Base-by-base conservation (phyloP, 169 alveolate species). In the Cystoisospora suis region DNA sequence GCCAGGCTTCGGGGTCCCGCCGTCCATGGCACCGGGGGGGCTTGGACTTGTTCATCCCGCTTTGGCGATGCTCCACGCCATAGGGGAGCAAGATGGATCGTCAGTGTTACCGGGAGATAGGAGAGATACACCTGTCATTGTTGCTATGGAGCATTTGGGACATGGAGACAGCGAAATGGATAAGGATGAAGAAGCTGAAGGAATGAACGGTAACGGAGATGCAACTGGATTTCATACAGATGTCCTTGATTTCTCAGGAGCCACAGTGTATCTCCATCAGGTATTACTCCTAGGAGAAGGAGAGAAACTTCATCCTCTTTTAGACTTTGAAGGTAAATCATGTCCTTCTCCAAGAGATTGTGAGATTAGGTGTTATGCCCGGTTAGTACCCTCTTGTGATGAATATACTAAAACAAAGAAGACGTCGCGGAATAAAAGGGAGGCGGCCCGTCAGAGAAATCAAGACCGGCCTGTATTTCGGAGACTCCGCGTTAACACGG, bases 321-420 rank as follows among this genome's bases (percentile, higher is more conserved):
- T 72, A 17, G 83, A 72, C 34, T 72, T 72, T 38, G 56, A 72
- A 38, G 53, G 83, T 53, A 46, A 40, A 56, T 32, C 83, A 12
- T 46, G 12, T 34, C 83, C 83, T 9, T 46, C 83, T 29, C 83
- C 83, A 3, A 56, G 36, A 12, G 83, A 34, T 38, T 34, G 56
- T 38, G 56, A 34, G 56, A 2, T 72, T 2, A 23, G 83, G 56
- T 20, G 3, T 38, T 72, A 27, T 32, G 83, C 56, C 23, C 83
- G 53, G 58, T 29, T 72, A 29, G 42, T 72, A 34, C 83, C 83
- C 5, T 2, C 5, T 2, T 2, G n/a, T n/a, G n/a, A 36, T 44
- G 77, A 65, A 2, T 65, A 65, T 65, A 65, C 77, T 36, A 44
- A 36, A 44, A 65, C 77, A 12, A 20, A 20, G 61, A 9, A 49